These are phyloP conservation scores for Phytophthora uliginosa DNA, from an alignment of 352 stramenopile species.

Conservation along the genomic window DNA sequence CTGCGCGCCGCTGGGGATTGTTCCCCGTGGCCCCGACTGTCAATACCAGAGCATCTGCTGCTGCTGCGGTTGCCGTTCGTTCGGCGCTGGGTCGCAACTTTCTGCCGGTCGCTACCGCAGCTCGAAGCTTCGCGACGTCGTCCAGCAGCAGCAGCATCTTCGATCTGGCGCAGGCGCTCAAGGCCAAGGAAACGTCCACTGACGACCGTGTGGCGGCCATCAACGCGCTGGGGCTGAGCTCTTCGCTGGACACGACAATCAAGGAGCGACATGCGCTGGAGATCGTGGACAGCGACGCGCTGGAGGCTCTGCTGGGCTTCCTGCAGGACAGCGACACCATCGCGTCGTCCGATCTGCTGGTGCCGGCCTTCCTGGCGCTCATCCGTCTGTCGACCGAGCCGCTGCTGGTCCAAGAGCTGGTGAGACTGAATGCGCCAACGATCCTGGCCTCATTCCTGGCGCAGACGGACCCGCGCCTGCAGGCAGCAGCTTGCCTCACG, in stretches of 20 bases:
- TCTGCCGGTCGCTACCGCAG: constrained; percentile 2
- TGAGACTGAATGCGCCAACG: constrained; percentile 53
- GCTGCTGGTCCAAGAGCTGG: constrained; percentile 63
- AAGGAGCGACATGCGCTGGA: constrained; percentile 58
- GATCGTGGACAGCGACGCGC: constrained; percentile 65
- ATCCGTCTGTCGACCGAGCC: constrained; percentile 69
- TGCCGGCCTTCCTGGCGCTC: constrained; percentile 71
- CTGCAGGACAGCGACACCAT: constrained; percentile 62
- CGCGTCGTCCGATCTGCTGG: constrained; percentile 57
- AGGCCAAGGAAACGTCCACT: constrained; percentile 44
- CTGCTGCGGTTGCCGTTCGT: neutral
- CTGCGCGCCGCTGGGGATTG: constrained; percentile 16
- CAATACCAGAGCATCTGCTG: constrained; percentile 1
- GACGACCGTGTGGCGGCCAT: constrained; percentile 49
- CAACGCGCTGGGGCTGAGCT: constrained; percentile 38
- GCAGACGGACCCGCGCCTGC: constrained; percentile 63
- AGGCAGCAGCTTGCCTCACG: constrained; percentile 67
- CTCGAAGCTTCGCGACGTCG: constrained; percentile 29
- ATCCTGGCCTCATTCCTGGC: constrained; percentile 57
- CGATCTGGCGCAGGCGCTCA: constrained; percentile 43
- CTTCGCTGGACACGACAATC: constrained; percentile 27
- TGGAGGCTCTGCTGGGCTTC: constrained; percentile 56
- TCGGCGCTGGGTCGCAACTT: neutral
- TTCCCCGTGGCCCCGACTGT: neutral
- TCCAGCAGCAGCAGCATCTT: constrained; percentile 21